Evolutionary conservation across 2,329 filamentous ascomycete genomes (phyloP), one percentile per base, ranked within the genome.

Genomic region (Fusarium oligoseptatum): DNA sequence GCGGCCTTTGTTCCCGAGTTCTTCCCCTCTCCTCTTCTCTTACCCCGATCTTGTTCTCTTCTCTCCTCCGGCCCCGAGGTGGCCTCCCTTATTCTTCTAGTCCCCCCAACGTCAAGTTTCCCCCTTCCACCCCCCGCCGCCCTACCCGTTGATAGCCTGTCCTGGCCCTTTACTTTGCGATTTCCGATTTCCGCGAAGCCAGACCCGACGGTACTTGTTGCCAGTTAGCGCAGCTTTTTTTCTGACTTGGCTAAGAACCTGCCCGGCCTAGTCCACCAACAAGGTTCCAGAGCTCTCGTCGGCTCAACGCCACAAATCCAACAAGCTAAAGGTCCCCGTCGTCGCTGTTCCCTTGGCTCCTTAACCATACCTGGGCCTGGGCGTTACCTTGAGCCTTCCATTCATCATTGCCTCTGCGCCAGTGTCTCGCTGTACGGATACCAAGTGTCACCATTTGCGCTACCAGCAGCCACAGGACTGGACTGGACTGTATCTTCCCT

Each of bases 271-370:
- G 71, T 69, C 64, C 69, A 56, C 76, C 75, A 76, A 70, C 77
- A 78, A 75, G 76, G 73, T 73, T 76, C 70, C 68, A 74, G 66
- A 68, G 57, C 66, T 73, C 72, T 73, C 67, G 69, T 74, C 75
- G 67, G 73, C 61, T 77, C 73, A 71, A 78, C 77, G 77, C 77
- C 75, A 79, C 76, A 76, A 75, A 75, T 68, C 60, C 72, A 75
- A 74, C 67, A 73, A 72, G 65, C 67, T 68, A 63, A 27, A 57
- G 67, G 48, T 52, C 48, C 48, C 24, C 15, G 66, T 67, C 73
- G 61, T 58, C 36, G 39, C 22, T 55, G 22, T 22, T 48, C 43
- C 15, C 22, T 48, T 27, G 22, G 43, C 43, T 48, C 22, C 43
- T 48, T 48, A 48, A 24, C 20, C 43, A 48, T 48, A 48, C 43